phyloP scores from a whole-genome alignment of 2,329 filamentous ascomycete species.

The Dryadomyces quercivorus region DNA sequence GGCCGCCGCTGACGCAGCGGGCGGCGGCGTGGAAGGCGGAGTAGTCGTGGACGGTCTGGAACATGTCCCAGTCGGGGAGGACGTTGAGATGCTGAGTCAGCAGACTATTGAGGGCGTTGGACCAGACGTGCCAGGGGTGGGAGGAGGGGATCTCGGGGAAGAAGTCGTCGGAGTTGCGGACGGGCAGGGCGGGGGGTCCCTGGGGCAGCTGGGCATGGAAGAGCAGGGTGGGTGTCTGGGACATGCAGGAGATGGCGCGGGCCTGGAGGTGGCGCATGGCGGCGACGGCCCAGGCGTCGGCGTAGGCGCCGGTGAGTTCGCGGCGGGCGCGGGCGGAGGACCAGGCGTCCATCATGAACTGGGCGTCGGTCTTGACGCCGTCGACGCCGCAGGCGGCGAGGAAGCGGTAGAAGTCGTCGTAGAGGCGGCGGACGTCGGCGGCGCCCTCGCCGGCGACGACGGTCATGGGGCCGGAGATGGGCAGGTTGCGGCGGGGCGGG shows the following conservation, averaged over 20 bases:
- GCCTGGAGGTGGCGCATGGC: slow-evolving; percentile 66
- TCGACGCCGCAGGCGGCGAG: slow-evolving; percentile 64
- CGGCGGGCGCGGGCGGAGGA: slow-evolving; percentile 56
- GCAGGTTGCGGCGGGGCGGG: slow-evolving; percentile 31
- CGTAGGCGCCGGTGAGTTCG: slow-evolving; percentile 60
- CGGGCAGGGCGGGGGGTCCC: slow-evolving; percentile 60
- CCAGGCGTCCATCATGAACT: slow-evolving; percentile 77
- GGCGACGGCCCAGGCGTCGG: slow-evolving; percentile 75
- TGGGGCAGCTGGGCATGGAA: slow-evolving; percentile 73
- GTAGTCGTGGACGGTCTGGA: slow-evolving; percentile 53
- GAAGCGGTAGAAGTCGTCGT: slow-evolving; percentile 85
- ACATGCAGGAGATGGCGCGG: slow-evolving; percentile 88
- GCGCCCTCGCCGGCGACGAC: slow-evolving; percentile 42
- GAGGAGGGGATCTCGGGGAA: slow-evolving; percentile 71
- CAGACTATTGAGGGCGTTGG: slow-evolving; percentile 80
- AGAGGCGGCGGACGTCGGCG: slow-evolving; percentile 59
- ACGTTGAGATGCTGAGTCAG: slow-evolving; percentile 77
- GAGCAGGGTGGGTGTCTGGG: slow-evolving; percentile 71
- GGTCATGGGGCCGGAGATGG: slow-evolving; percentile 52
- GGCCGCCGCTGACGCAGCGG: slow-evolving; percentile 78
- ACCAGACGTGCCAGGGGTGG: slow-evolving; percentile 92
- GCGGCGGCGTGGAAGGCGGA: slow-evolving; percentile 82
- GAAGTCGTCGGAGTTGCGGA: slow-evolving; percentile 86
- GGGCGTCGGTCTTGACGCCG: slow-evolving; percentile 84
- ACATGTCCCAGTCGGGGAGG: slow-evolving; percentile 72